Base-by-base conservation (phyloP, 2,329 filamentous ascomycete species). In the Diaporthe capsici region DNA sequence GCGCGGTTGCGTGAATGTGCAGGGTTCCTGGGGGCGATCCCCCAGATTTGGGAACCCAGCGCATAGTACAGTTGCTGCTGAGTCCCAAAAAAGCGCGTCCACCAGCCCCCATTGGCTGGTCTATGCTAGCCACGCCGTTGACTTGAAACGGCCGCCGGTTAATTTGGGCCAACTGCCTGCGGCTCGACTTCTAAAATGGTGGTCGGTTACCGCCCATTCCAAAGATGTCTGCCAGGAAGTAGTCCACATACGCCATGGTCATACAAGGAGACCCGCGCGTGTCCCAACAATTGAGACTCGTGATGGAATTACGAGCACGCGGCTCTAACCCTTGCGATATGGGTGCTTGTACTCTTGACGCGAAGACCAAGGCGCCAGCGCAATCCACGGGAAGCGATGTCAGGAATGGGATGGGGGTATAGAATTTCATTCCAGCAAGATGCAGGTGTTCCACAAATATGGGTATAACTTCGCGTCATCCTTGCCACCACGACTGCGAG, bases 71-170 rank as follows among this genome's bases (percentile, higher is more conserved):
- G 49, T 55, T 39, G 49, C 65, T 55, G 65, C 49, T 42, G 47
- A 42, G 25, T 42, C 65, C 47, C 65, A 28, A 55, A 31, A 74
- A 55, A 61, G 72, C 60, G 68, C 68, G 51, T 73, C 68, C 47
- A 58, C 17, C 31, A 17, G 44, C 47, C 47, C 31, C 49, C 28
- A 75, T 76, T 76, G 75, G 75, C 67, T 70, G 53, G 34, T 20
- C 8, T 37, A 12, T 49, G 3, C 31, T 3, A 49, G 55, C 68
- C 55, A 75, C 47, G 68, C 55, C 73, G 67, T 71, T 53, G 73
- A 70, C 42, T 61, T 76, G 75, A 74, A 76, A 76, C 75, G 53
- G 31, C 65, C 65, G 44, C 37, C 65, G 39, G 42, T 58, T 55
- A 53, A 49, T 71, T n/a, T 60, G 42, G 75, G 65, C 72, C 44